These are phyloP conservation scores for Saccharomycopsis fermentans DNA, from an alignment of 805 yeast genomes.

Conservation along the genomic window DNA sequence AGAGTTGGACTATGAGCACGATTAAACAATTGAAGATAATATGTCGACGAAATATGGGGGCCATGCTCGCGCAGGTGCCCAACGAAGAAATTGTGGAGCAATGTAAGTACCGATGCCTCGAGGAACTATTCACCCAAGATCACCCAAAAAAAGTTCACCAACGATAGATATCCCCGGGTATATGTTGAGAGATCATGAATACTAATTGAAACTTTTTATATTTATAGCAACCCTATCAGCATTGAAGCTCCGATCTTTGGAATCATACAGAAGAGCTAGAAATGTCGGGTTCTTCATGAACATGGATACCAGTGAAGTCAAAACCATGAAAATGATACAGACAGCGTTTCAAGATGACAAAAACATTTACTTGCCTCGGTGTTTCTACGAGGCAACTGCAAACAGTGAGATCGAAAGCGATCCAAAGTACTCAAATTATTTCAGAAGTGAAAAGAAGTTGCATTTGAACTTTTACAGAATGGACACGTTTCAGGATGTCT, in stretches of 20 bases:
- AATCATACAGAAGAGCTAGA: conserved; percentile 33
- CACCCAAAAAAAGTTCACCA: too few species aligned
- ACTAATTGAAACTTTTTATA: background rate
- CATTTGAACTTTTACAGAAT: conserved; percentile 47
- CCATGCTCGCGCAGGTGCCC: background rate
- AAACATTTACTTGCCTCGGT: conserved; percentile 49
- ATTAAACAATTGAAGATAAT: background rate
- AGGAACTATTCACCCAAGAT: too few species aligned
- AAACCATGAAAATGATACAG: conserved; percentile 45
- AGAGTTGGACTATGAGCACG: background rate
- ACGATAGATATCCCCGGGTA: too few species aligned
- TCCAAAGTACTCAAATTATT: conserved; percentile 4
- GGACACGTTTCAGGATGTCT: conserved; percentile 32
- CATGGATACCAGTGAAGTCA: conserved; percentile 64
- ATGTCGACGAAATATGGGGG: conserved; percentile 1
- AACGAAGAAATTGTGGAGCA: conserved; percentile 11
- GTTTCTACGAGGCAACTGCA: conserved; percentile 28
- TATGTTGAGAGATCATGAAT: too few species aligned
- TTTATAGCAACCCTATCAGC: background rate
- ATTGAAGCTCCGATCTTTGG: conserved; percentile 4
- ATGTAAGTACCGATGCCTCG: conserved; percentile 5
- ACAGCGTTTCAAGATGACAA: conserved; percentile 42
- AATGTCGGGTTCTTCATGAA: conserved; percentile 62
- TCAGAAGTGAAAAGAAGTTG: conserved; percentile 8
- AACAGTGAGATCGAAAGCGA: background rate